These are phyloP conservation scores for Apiospora aurea DNA, from an alignment of 2,329 filamentous ascomycete species.

Conservation along the genomic window DNA sequence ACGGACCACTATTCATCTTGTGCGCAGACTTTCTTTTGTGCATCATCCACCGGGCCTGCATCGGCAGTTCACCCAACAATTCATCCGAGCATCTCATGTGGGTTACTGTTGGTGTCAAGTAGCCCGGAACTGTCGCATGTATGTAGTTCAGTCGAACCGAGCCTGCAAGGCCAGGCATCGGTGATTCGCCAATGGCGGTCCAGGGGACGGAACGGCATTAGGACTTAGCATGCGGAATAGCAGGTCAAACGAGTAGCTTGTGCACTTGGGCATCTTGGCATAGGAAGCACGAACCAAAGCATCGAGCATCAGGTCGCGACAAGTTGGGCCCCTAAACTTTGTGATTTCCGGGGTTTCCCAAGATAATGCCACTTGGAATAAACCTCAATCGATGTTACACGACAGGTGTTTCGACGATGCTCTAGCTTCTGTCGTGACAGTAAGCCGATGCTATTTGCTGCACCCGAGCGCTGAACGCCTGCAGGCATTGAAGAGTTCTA, in stretches of 20 bases:
- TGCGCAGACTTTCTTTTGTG: not conserved
- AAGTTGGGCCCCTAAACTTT: not conserved
- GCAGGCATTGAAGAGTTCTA: constrained; percentile 7
- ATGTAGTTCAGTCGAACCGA: constrained; percentile 9
- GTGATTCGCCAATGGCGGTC: constrained; percentile 1
- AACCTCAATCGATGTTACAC: not conserved
- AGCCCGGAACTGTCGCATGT: not conserved
- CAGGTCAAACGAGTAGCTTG: not conserved
- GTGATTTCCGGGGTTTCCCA: not conserved
- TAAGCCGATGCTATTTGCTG: not conserved
- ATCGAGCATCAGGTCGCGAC: not conserved
- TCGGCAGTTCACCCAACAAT: constrained; percentile 5
- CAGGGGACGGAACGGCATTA: constrained; percentile 4
- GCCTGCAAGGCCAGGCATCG: not conserved
- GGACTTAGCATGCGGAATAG: constrained; percentile 11
- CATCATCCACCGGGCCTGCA: not conserved
- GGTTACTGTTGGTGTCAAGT: not conserved
- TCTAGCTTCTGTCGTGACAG: not conserved
- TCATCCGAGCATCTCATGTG: not conserved
- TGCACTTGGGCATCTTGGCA: constrained; percentile 6
- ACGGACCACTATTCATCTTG: constrained; percentile 9
- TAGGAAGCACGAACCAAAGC: constrained; percentile 4
- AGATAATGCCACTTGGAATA: not conserved
- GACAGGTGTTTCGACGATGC: not conserved
- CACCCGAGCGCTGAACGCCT: not conserved